Conservation (phyloP, 495 filamentous ascomycete genomes). For the Penicillium roqueforti region DNA sequence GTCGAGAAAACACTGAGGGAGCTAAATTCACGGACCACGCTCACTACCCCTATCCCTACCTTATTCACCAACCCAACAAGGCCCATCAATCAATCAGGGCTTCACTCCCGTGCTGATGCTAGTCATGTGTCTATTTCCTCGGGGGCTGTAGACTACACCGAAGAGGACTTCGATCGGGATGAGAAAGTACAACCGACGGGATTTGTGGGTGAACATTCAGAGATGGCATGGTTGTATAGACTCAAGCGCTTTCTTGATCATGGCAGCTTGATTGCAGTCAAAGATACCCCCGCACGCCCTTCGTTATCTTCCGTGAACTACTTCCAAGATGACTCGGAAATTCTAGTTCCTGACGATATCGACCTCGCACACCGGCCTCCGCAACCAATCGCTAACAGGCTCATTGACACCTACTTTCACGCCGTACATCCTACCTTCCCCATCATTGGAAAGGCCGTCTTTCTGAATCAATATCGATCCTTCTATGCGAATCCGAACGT, state of each 20-base stretch:
- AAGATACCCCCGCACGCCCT: conserved; percentile 21
- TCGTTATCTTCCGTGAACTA: conserved; percentile 46
- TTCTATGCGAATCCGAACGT: conserved; percentile 34
- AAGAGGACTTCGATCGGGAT: conserved; percentile 56
- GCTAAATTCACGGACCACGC: neutral
- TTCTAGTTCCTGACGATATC: conserved; percentile 39
- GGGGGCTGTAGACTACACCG: conserved; percentile 49
- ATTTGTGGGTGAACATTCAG: conserved; percentile 61
- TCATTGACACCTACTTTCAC: conserved; percentile 53
- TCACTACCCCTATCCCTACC: neutral
- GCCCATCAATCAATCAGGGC: conserved; percentile 2
- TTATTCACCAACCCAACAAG: neutral
- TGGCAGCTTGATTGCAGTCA: conserved; percentile 8
- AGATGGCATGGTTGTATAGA: conserved; percentile 57
- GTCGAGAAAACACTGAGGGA: conserved; percentile 34
- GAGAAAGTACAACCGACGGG: conserved; percentile 50
- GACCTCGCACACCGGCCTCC: conserved; percentile 49
- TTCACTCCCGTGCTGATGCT: conserved; percentile 8
- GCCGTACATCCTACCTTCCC: conserved; percentile 57
- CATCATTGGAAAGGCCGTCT: conserved; percentile 50
- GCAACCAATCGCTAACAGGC: conserved; percentile 45
- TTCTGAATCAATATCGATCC: conserved; percentile 38
- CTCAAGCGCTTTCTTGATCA: conserved; percentile 38
- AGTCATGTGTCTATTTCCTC: conserved; percentile 42
- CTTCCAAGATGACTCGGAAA: conserved; percentile 52